Percentiles rank a stretch among this genome's conserved stretches.
These are phyloP conservation scores for Russula compacta DNA, from an alignment of 768 basidiomycete species.

Conservation along the genomic window DNA sequence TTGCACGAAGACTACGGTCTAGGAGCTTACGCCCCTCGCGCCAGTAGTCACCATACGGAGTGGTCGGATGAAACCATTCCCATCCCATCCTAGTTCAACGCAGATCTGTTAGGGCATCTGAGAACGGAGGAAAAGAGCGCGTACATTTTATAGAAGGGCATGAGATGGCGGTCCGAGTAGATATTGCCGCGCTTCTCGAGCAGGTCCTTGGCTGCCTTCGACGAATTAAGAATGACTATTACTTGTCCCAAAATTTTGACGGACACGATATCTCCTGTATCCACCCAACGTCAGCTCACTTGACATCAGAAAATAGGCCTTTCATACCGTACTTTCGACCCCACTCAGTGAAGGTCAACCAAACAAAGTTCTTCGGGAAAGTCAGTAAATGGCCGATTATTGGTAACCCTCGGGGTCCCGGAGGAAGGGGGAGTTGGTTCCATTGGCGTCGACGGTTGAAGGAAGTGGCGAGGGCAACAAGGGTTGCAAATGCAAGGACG, in stretches of 20 bases:
- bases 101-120: background rate
- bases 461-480: background rate
- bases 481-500: background rate
- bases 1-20: background rate
- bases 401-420: constrained; percentile 3
- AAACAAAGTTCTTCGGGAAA: constrained; percentile 4
- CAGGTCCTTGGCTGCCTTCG: constrained; percentile 34
- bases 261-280: constrained; percentile 32
- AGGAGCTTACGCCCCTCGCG: constrained; percentile 3
- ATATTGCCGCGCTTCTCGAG: constrained; percentile 38
- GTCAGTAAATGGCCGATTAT: constrained; percentile 1
- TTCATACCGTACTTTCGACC: constrained; percentile 2
- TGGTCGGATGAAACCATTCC: constrained; percentile 10
- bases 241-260: constrained; percentile 36
- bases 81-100: background rate
- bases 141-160: constrained; percentile 9
- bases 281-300: background rate
- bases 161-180: constrained; percentile 34
- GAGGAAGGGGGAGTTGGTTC: background rate
- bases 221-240: constrained; percentile 40
- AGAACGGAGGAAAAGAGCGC: background rate
- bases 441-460: background rate
- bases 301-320: no score
- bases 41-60: constrained; percentile 2
- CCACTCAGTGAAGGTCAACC: constrained; percentile 6